Percentiles rank a stretch among this genome's conserved stretches.
phyloP scores from a whole-genome alignment of 768 basidiomycete genomes.

The Pleurotus sapidus region DNA sequence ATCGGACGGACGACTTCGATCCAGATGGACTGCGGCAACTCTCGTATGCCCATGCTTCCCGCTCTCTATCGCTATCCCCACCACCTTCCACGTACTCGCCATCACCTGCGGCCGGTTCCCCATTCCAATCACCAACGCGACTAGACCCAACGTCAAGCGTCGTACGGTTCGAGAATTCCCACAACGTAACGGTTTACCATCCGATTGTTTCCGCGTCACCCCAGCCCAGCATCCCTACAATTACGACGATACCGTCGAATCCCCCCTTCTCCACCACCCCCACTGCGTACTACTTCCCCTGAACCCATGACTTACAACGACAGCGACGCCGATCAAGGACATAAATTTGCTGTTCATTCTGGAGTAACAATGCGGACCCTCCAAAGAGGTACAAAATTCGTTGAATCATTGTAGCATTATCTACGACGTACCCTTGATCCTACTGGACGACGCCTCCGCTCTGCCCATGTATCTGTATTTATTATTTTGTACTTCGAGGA shows the following conservation, averaged over 20 bases:
- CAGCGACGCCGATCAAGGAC: background rate
- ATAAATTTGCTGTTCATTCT: conserved; percentile 9
- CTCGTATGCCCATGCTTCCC: background rate
- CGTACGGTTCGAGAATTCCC: conserved; percentile 1
- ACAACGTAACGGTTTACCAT: conserved; percentile 4
- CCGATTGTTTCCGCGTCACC: conserved; percentile 3
- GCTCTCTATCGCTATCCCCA: background rate
- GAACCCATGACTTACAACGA: background rate
- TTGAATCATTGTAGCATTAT: conserved; percentile 11
- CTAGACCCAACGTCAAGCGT: conserved; percentile 2
- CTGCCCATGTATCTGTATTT: too few relatives aligned
- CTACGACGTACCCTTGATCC: background rate
- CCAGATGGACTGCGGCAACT: conserved; percentile 2
- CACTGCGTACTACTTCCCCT: background rate
- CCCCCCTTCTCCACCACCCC: background rate
- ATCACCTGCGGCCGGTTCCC: background rate
- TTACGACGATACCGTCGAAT: conserved; percentile 1
- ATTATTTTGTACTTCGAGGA: too few relatives aligned
- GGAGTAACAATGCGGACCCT: conserved; percentile 11
- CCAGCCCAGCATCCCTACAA: conserved; percentile 6
- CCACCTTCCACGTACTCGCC: background rate
- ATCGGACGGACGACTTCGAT: background rate
- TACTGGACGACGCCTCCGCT: too few relatives aligned
- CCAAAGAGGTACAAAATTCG: conserved; percentile 13
- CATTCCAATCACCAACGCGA: background rate